Base-by-base conservation (phyloP, 768 basidiomycete species). In the Boletus vermiculosoides region DNA sequence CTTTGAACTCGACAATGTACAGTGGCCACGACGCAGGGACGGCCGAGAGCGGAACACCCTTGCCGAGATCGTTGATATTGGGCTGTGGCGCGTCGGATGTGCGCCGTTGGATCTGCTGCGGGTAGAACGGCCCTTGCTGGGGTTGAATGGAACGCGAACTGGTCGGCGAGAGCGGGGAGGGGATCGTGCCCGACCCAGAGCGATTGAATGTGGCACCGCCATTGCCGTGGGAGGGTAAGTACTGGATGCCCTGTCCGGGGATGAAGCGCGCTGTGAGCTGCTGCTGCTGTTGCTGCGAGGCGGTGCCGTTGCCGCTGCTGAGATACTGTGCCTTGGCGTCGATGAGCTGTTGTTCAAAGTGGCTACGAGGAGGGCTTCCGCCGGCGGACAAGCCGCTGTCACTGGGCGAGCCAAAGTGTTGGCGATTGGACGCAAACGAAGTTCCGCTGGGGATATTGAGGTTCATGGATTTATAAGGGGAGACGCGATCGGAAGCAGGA, bases 1-100 rank as follows among this genome's bases (percentile, higher is more conserved):
- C 95, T 74, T 98, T 99, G 81, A 99, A 99, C 72, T 97, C 91
- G 64, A 98, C 90, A 64, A 98, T 95, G 79, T 84, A 98, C 9
- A 99, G 81, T n/a, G 90, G 93, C 78, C 89, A 92, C 36, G 86
- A 84, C 13, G 88, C 71, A 1, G 94, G 88, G 41, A 99, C 87
- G 47, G 88, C 73, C 68, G 88, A 85, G 18, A 98, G 80, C 0
- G 94, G 93, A 0, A 98, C 83, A 36, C 96, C 96, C 66, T 88
- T 88, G 49, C 96, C 95, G 23, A 96, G 85, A 12, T 94, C 83
- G 39, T 64, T 72, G 36, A 83, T 66, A 52, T 61, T 63, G 31
- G 69, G 68, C 34, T 62, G 54, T 0, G 66, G 56, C 2, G 78
- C 74, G 50, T 80, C 77, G 7, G 77, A 78, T 1, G 75, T 54